These are phyloP conservation scores for Toxicodendron radicans DNA, from an alignment of 345 rosid genomes.

Conservation along the genomic window DNA sequence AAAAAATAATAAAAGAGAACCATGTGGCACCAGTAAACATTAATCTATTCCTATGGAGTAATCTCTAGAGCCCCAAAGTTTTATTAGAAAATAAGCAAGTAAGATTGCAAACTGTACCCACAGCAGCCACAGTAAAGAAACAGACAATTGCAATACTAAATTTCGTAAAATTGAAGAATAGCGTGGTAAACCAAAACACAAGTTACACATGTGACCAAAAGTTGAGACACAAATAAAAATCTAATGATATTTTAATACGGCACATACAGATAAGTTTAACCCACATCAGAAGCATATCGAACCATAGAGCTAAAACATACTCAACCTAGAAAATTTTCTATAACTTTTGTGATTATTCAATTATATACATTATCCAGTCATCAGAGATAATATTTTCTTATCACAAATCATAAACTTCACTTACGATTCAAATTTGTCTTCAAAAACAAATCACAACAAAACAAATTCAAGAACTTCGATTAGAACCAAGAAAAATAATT, in stretches of 20 bases:
- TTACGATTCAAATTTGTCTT: neutral
- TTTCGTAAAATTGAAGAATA: no score
- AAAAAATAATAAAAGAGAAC: neutral
- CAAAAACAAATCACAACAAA: no score
- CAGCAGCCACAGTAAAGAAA: neutral
- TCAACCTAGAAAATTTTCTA: neutral
- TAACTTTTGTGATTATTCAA: neutral
- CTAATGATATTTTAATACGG: neutral
- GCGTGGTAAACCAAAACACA: no score
- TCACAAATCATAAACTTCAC: neutral
- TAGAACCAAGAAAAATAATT: neutral
- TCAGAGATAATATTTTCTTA: neutral
- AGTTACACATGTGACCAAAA: no score
- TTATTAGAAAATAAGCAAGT: constrained; percentile 2
- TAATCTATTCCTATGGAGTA: neutral
- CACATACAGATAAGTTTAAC: no score
- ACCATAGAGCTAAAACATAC: neutral
- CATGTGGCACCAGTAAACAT: constrained; percentile 17
- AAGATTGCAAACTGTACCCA: neutral
- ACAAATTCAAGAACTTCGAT: neutral
- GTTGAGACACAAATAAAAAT: no score
- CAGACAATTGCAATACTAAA: no score
- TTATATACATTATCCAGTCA: neutral
- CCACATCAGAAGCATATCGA: neutral
- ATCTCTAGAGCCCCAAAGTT: neutral